Conservation (phyloP, 768 basidiomycete species). For the Hemileccinum impolitum region DNA sequence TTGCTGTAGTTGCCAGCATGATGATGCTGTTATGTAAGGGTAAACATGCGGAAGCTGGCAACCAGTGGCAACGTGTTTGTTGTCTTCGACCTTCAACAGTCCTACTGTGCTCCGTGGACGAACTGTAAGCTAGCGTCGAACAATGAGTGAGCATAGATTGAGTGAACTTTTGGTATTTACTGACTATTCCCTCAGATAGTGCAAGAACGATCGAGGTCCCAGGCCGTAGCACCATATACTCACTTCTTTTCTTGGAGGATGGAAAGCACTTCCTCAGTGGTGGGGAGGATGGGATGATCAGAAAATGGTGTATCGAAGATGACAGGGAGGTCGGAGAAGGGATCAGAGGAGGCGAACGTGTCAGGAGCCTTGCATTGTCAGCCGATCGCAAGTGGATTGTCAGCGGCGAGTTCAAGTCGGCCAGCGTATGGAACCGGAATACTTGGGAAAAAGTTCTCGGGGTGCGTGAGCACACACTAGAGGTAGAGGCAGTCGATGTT, state of each 20-base stretch:
- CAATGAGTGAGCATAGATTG: background rate
- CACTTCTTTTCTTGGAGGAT: background rate
- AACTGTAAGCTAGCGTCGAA: background rate
- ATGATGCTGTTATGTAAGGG: too few species aligned
- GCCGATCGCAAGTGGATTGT: background rate
- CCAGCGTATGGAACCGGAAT: background rate
- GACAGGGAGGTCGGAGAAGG: background rate
- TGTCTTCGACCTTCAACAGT: background rate
- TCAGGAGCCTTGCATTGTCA: background rate
- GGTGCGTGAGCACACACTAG: background rate
- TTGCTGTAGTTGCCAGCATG: too few species aligned
- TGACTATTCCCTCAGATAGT: background rate
- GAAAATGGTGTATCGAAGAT: background rate
- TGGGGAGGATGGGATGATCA: background rate
- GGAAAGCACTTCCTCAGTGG: background rate
- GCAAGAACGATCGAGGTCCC: background rate
- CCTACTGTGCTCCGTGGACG: background rate
- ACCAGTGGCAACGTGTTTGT: background rate
- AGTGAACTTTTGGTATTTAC: background rate
- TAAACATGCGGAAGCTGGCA: too few species aligned
- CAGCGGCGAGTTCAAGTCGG: background rate
- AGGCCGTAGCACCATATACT: background rate
- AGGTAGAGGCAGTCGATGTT: background rate
- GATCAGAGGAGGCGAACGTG: background rate
- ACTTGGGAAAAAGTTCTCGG: background rate